Percentiles rank a stretch among this genome's conserved stretches.
These are phyloP conservation scores for Aphanocladium album DNA, from an alignment of 2,329 filamentous ascomycete genomes.

Conservation along the genomic window DNA sequence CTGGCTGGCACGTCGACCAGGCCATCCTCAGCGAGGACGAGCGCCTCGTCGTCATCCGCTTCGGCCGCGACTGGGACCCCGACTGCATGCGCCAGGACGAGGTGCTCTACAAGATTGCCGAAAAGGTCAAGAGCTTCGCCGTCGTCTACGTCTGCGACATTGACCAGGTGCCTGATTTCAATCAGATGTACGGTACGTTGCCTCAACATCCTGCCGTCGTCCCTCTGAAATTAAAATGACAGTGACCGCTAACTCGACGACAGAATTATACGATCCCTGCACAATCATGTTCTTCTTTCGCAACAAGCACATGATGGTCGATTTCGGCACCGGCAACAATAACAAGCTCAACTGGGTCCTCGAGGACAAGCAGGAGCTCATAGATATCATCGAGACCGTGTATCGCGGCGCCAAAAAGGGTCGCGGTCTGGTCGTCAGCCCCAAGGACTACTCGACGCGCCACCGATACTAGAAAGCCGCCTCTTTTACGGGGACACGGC, in stretches of 20 bases:
- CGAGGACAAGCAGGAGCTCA: slow-evolving; percentile 96
- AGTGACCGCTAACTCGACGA: not conserved
- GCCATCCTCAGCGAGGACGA: slow-evolving; percentile 87
- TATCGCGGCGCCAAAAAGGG: slow-evolving; percentile 99
- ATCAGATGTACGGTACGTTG: slow-evolving; percentile 74
- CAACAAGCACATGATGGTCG: slow-evolving; percentile 98
- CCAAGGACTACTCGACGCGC: slow-evolving; percentile 59
- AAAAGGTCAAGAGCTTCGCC: slow-evolving; percentile 88
- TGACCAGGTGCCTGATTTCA: slow-evolving; percentile 87
- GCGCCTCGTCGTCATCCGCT: slow-evolving; percentile 87
- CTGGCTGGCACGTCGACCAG: slow-evolving; percentile 98
- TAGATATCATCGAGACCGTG: slow-evolving; percentile 97
- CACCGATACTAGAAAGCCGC: slow-evolving; percentile 28
- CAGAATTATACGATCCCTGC: slow-evolving; percentile 77
- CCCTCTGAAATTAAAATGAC: not conserved
- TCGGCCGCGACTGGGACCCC: slow-evolving; percentile 79
- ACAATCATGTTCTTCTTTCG: slow-evolving; percentile 97
- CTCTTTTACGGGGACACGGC: not conserved
- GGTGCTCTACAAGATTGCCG: slow-evolving; percentile 88
- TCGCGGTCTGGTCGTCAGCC: slow-evolving; percentile 89
- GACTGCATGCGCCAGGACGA: slow-evolving; percentile 79
- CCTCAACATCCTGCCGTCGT: slow-evolving; percentile 11
- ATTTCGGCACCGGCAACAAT: slow-evolving; percentile 97
- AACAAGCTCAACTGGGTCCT: slow-evolving; percentile 94
- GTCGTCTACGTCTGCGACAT: slow-evolving; percentile 93